Base-by-base conservation (phyloP, 257 asterid genomes). In the Ballota nigra region DNA sequence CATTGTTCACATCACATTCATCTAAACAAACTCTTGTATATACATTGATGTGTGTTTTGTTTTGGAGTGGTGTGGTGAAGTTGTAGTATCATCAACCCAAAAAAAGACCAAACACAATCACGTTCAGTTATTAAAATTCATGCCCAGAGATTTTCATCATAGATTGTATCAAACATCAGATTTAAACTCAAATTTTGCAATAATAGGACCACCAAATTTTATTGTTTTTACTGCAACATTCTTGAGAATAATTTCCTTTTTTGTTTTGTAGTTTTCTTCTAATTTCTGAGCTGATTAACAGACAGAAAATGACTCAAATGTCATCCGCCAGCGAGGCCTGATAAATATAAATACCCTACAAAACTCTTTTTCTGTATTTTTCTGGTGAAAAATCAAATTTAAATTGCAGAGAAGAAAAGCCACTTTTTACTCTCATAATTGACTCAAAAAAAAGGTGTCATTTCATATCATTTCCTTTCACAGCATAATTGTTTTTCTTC, bases 241-340 rank as follows among this genome's bases (percentile, higher is more conserved):
- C 75, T 63, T 76, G 70, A 79, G 84, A 76, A 80, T 74, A 79
- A 62, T 75, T 73, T 75, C 72, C 49, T n/a, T 24, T 18, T 51
- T 72, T 68, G 72, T 77, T 84, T 68, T 24, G 83, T 86, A 78
- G 75, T 75, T 81, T 77, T 72, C 80, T 66, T 55, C 34, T 53
- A 75, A 45, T 24, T 52, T 23, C 67, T 34, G 73, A 68, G 45
- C 70, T 65, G 51, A 53, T 33, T 70, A 12, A 49, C 53, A 41
- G 70, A 82, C 70, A 64, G 63, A 77, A 60, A 76, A 70, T 28
- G 66, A 49, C 80, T 77, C 62, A 64, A 72, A 68, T 66, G 73
- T 76, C 43, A 53, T 67, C 51, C 65, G 81, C 80, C 83, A 79
- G 76, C n/a, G 45, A 63, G 61, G 77, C 66, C 75, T 80, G 77